Conservation (phyloP, 2,329 filamentous ascomycete species). For the Penicillium crustosum region DNA sequence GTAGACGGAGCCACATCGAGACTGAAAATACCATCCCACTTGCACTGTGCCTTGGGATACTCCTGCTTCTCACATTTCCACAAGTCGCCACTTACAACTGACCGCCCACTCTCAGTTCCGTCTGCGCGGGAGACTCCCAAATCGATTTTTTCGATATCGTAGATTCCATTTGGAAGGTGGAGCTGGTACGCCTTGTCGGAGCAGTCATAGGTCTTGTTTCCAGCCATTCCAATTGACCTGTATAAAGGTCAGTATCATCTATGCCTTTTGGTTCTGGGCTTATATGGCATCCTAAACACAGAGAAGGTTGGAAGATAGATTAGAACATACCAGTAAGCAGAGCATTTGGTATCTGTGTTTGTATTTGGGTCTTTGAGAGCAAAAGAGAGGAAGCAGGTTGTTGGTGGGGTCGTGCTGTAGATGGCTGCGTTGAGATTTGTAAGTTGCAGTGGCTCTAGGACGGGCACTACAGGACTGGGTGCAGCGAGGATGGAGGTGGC, state of each 20-base stretch:
- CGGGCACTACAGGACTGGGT: conserved; percentile 5
- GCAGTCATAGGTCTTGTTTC: conserved; percentile 14
- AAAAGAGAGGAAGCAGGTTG: conserved; percentile 7
- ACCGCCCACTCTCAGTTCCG: conserved; percentile 9
- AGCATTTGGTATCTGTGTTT: conserved; percentile 9
- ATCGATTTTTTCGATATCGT: conserved; percentile 18
- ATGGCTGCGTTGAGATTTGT: conserved; percentile 11
- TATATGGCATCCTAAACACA: background rate
- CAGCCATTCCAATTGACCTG: conserved; percentile 14
- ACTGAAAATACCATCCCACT: conserved; percentile 19
- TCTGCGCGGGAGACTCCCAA: conserved; percentile 13
- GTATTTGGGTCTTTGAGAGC: conserved; percentile 19
- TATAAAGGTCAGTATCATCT: background rate
- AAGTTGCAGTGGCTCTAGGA: conserved; percentile 10
- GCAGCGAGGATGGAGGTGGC: conserved; percentile 11
- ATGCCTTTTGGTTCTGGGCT: background rate
- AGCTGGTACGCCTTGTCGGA: conserved; percentile 13
- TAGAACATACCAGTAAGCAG: conserved; percentile 15
- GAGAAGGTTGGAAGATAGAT: background rate
- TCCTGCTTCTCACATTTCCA: conserved; percentile 17
- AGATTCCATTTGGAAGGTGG: conserved; percentile 17
- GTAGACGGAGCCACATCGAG: conserved; percentile 8
- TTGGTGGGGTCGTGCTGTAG: conserved; percentile 9
- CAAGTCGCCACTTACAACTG: conserved; percentile 4
- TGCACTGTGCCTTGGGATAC: conserved; percentile 10